Evolutionary conservation across 768 basidiomycete species (phyloP), one percentile per base, ranked within the genome.

Genomic region (Mrakia frigida): DNA sequence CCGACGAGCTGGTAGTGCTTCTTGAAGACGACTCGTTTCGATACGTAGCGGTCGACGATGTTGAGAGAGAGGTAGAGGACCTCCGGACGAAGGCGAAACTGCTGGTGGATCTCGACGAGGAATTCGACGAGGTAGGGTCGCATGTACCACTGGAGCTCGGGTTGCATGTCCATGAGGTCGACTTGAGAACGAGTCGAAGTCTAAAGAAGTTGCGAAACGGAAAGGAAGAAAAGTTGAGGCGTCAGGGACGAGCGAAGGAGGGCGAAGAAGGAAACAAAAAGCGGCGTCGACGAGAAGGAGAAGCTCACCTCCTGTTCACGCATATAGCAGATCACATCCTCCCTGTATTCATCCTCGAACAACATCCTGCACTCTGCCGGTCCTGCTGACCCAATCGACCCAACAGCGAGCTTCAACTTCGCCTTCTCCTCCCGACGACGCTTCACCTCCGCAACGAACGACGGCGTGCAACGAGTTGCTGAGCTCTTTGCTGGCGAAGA

Each of bases 1-100:
- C 97, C 97, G 75, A 98, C 96, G 76, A 99, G 91, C 81, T 99
- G 97, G 82, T 99, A 98, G 85, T 99, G 97, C 84, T 96, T 98
- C 86, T 93, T 93, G 85, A 94, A 98, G 78, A 99, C 97, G 79
- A 99, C 91, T 73, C 97, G 92, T 80, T 97, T 94, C 70, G 97
- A 98, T 39, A 98, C 94, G 84, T 98, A 99, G 81, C 97, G 94
- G 85, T 99, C 97, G 84, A 98, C 90, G 82, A 99, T 97, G 86
- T 98, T 98, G 84, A 98, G 89, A 16, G 96, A 92, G 83, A 99
- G 92, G 84, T 98, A 98, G 79, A 99, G 89, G 9, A 97, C 98
- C 86, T 99, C 97, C 16, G 97, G 97, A 60, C 97, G 94, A 72
- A 99, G 89, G 70, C 94, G 92, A 86, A 97, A 96, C 78, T 93